Base-by-base conservation (phyloP, 2,329 filamentous ascomycete species). In the Hymenoscyphus fructigenus region DNA sequence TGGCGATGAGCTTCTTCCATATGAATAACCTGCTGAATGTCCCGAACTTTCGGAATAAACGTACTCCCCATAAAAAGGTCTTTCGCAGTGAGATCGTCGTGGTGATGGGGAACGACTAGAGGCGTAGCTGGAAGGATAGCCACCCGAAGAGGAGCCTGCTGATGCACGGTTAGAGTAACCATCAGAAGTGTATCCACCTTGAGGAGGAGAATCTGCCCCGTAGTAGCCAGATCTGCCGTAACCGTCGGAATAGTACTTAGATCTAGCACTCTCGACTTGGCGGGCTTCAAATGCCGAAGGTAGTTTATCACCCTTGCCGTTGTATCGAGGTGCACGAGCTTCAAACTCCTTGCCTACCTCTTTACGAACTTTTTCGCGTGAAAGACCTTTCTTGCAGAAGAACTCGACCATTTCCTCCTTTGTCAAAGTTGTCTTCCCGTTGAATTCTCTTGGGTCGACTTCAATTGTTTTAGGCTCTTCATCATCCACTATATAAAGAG, bases 361-460 rank as follows among this genome's bases (percentile, higher is more conserved):
- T 23, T 12, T 50, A 12, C 3, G 5, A 12, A 23, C 44, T 20
- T 50, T 23, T 20, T 50, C 44, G n/a, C 44, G 44, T 23, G 44
- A 50, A 50, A 50, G 44, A 23, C 44, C 44, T 10, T 23, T 50
- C 44, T 50, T 50, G 44, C 44, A 12, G 7, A 50, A 50, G n/a
- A 23, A 23, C 10, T 50, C n/a, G 7, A 50, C 20, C 44, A 50
- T 50, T 12, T 50, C 44, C 20, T 50, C 44, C 20, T 23, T 50
- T 20, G 14, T 60, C 59, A 20, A 32, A 36, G 10, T 28, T 50
- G 20, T 65, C 58, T 50, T 68, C 63, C 55, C 55, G 64, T 10
- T 65, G 64, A 57, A 62, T 32, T 2, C 68, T 62, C n/a, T 50
- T 50, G 44, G 44, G 9, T 50, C n/a, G 20, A 50, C 44, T 23